A percentile compares a stretch with the other conserved stretches of the same genome.
Evolutionary conservation across 352 stramenopile species (phyloP).

Genomic region (Phytophthora constricta): DNA sequence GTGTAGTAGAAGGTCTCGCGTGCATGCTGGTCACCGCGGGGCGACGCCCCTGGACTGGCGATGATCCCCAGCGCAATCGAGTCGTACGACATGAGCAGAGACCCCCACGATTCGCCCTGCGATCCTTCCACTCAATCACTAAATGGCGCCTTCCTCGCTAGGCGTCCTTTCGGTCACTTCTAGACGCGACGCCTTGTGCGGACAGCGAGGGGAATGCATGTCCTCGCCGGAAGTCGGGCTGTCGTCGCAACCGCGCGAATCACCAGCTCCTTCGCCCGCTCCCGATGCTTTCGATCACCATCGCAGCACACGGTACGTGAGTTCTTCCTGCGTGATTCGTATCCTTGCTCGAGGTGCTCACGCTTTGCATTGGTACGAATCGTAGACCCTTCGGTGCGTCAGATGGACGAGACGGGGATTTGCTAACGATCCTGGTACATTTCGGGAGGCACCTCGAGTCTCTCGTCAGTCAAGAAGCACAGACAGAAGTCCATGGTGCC

Average conservation of each 20-base stretch:
- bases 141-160: too few species aligned
- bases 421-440: conserved; percentile 65
- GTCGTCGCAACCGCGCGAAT: conserved; percentile 41
- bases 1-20: conserved; percentile 69
- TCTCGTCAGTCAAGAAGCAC: conserved; percentile 10
- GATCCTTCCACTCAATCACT: neutral
- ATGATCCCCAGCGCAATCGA: conserved; percentile 47
- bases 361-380: neutral
- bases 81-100: conserved; percentile 45
- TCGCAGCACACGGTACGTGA: conserved; percentile 29
- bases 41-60: conserved; percentile 51
- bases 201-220: conserved; percentile 44
- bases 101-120: conserved; percentile 20
- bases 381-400: conserved; percentile 65
- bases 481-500: neutral
- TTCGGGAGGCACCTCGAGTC: conserved; percentile 48
- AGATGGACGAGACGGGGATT: conserved; percentile 36
- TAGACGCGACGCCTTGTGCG: conserved; percentile 18
- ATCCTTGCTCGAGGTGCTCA: too few species aligned
- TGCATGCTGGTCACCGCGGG: conserved; percentile 41
- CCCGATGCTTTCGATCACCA: conserved; percentile 1
- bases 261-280: conserved; percentile 16
- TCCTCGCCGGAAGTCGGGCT: conserved; percentile 34
- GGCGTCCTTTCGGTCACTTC: conserved; percentile 1
- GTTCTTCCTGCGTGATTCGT: too few species aligned